A percentile compares a stretch with the other conserved stretches of the same genome.
These are phyloP conservation scores for Stemphylium vesicarium DNA, from an alignment of 2,329 filamentous ascomycete species.

Conservation along the genomic window DNA sequence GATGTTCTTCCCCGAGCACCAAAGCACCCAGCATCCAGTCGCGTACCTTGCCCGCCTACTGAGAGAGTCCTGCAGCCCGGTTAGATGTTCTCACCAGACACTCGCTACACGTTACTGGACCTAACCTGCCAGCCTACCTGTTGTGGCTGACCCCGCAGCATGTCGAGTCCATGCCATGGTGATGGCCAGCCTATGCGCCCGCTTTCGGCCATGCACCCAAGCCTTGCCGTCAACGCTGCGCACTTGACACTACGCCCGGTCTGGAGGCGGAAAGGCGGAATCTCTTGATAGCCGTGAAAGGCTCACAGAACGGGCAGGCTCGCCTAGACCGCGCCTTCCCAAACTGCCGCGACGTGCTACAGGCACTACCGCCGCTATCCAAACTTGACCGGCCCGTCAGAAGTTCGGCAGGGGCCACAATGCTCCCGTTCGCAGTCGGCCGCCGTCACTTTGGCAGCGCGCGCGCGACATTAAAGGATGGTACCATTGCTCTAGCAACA, in stretches of 20 bases:
- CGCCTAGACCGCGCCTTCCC: constrained; percentile 3
- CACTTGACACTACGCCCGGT: too few relatives aligned
- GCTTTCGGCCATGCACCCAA: constrained; percentile 14
- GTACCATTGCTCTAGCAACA: constrained; percentile 17
- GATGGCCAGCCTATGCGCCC: constrained; percentile 14
- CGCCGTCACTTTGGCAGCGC: not conserved
- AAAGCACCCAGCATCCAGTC: constrained; percentile 16
- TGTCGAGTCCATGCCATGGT: constrained; percentile 2
- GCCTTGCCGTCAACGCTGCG: not conserved
- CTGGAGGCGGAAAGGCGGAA: not conserved
- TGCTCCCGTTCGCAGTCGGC: not conserved
- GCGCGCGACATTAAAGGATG: not conserved
- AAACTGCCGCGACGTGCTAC: not conserved
- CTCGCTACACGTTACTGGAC: constrained; percentile 5
- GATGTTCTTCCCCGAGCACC: constrained; percentile 17
- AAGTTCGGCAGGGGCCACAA: not conserved
- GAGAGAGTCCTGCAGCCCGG: constrained; percentile 7
- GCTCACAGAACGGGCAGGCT: not conserved
- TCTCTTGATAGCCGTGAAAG: not conserved
- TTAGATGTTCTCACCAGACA: constrained; percentile 14
- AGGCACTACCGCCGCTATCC: not conserved
- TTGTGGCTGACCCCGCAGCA: constrained; percentile 11
- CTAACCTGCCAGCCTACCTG: constrained; percentile 5
- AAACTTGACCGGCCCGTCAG: not conserved
- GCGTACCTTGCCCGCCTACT: constrained; percentile 14